Conservation (phyloP, 1,139 yeast species). For the Candida albicans region DNA sequence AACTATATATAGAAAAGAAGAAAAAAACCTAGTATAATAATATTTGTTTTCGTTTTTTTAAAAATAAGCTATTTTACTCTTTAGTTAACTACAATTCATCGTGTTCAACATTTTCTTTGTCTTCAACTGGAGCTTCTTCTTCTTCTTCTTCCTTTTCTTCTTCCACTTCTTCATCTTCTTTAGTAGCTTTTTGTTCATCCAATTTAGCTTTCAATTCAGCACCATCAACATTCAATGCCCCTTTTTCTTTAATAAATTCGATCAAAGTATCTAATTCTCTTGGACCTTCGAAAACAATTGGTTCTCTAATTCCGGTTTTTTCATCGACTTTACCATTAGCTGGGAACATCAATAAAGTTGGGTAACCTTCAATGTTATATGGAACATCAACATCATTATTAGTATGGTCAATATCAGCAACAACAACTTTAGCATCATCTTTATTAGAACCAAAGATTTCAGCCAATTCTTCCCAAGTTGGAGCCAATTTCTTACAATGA, state of each 20-base stretch:
- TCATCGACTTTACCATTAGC: constrained; percentile 76
- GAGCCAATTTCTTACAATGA: constrained; percentile 95
- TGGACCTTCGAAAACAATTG: constrained; percentile 65
- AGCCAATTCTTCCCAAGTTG: constrained; percentile 86
- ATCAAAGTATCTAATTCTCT: constrained; percentile 77
- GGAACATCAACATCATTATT: constrained; percentile 79
- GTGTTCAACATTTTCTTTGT: constrained; percentile 30
- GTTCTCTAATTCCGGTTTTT: constrained; percentile 53
- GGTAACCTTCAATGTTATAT: constrained; percentile 78
- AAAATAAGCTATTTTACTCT: too few species aligned
- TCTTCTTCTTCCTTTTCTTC: constrained; percentile 29
- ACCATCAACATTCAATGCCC: constrained; percentile 61
- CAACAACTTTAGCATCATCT: constrained; percentile 53
- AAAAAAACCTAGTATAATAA: too few species aligned
- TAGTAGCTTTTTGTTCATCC: constrained; percentile 29
- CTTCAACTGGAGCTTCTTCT: constrained; percentile 19
- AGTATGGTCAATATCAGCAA: constrained; percentile 90
- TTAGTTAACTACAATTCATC: constrained; percentile 39
- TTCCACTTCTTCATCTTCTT: constrained; percentile 20
- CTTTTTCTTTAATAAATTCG: constrained; percentile 65
- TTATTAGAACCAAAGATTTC: constrained; percentile 55
- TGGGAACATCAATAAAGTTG: constrained; percentile 89
- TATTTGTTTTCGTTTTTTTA: too few species aligned
- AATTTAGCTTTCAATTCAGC: constrained; percentile 29
- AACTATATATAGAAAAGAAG: background rate